These are phyloP conservation scores for Chlorella sorokiniana DNA, from an alignment of 139 green algal genomes.

Conservation along the genomic window DNA sequence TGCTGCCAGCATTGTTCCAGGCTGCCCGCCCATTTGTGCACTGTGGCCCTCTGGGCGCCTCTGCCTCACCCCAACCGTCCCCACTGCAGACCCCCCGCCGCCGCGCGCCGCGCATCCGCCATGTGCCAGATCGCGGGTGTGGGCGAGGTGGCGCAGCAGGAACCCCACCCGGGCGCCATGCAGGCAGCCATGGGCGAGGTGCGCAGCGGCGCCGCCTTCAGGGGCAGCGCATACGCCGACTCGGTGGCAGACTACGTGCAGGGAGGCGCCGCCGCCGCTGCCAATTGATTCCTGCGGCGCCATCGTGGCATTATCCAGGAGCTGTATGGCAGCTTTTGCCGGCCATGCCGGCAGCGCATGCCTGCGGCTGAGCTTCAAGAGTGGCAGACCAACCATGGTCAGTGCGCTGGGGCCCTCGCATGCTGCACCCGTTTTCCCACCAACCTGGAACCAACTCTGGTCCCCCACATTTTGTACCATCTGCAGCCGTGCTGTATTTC, in stretches of 20 bases:
- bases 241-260: conserved; percentile 1
- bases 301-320: too few relatives aligned
- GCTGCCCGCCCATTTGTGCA: background rate
- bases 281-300: too few relatives aligned
- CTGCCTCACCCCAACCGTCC: too few relatives aligned
- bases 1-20: background rate
- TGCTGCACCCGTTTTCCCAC: too few relatives aligned
- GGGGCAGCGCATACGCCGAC: conserved; percentile 33
- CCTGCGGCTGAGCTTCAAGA: too few relatives aligned
- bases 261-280: too few relatives aligned
- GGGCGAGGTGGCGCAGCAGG: conserved; percentile 19
- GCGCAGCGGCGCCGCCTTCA: conserved; percentile 14
- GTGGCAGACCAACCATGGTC: too few relatives aligned
- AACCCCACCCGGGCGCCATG: background rate
- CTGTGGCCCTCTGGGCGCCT: background rate
- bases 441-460: too few relatives aligned
- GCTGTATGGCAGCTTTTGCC: too few relatives aligned
- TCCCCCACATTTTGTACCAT: background rate
- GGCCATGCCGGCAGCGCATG: too few relatives aligned
- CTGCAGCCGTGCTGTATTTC: too few relatives aligned
- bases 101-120: conserved; percentile 4
- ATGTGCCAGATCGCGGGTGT: conserved; percentile 34
- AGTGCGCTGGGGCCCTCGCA: too few relatives aligned
- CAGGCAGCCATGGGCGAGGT: conserved; percentile 7
- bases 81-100: background rate